Evolutionary conservation across 2,329 filamentous ascomycete genomes (phyloP), one percentile per base, ranked within the genome.

Genomic region (Dothidotthia symphoricarpi): DNA sequence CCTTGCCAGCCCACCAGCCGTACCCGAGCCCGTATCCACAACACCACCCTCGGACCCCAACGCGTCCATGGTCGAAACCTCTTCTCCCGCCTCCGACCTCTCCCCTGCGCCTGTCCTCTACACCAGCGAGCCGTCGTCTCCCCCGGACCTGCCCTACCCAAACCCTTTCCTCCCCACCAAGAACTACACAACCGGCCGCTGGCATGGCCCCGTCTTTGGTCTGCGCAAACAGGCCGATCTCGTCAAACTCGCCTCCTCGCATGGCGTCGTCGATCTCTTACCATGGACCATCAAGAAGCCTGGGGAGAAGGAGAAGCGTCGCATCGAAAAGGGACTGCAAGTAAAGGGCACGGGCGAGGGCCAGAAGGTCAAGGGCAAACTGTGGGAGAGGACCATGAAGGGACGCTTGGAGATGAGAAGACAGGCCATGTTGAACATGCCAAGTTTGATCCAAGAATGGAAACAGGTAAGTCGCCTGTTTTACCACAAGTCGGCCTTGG

Each of bases 371-470:
- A 98, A 97, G 84, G 93, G 93, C 68, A 91, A 96, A 70, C 77
- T 82, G 57, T 87, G 90, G 81, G 93, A 98, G 76, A 81, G 93
- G 64, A 85, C 85, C 59, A 74, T 96, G 73, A 83, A 86, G 71
- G 75, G 78, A 45, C 82, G 83, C 75, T 81, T 97, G 78, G 88
- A 95, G 67, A 82, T 86, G 73, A 83, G 89, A 71, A 86, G 85
- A 77, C 80, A 87, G 69, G 93, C 93, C 43, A 96, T 97, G 88
- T 69, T 94, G 73, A 83, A 84, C 43, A 98, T 98, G 93, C 89
- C 91, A 49, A 81, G 85, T 61, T 80, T 97, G 73, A 87, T 98
- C 66, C 81, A 85, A 68, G 77, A 86, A 68, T 98, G 91, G 93
- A 95, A 95, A 72, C 83, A 86, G 80, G 87, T 93, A 73, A 66